Base-by-base conservation (phyloP, 306 rosid species). In the Begonia fuchsioides region DNA sequence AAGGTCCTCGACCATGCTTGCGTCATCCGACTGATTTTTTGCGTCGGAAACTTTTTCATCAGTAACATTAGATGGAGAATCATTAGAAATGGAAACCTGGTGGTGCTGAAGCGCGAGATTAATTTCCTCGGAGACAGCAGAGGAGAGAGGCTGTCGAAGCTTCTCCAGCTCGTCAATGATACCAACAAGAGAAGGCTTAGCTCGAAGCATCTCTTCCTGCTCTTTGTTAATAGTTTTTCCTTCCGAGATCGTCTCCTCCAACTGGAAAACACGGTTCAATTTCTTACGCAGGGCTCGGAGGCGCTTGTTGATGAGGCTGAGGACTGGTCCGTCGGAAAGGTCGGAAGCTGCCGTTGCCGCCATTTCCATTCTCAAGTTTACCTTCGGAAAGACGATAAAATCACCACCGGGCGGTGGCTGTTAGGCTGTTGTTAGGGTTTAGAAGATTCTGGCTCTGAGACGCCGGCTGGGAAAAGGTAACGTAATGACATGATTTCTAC, bases 141-240 rank as follows among this genome's bases (percentile, higher is more conserved):
- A 51, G 1, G 87, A 19, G 49, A 92, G 80, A 11, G 98, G 98
- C 20, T 73, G 87, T 1, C 93, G 94, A 13, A 92, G 87, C 77
- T 92, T 92, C 66, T 92, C 98, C 46, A 92, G 72, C 60, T 92
- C 98, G 19, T 92, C 98, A 66, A 92, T 79, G 32, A 59, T 76
- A 0, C 58, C 74, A 10, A 45, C 0, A 32, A 85, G 72, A 12
- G 68, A 54, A 52, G 98, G 68, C 44, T 92, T 92, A 10, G 98
- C 77, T 51, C 93, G 87, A 19, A 92, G 93, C 43, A 79, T 76
- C 6, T 82, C 94, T 35, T 82, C 79, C 48, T 92, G 98, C 19
- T 92, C 98, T 46, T 75, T 82, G 76, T 82, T 85, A 52, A 92
- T 68, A 1, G 44, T 51, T 32, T 82, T 92, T 1, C 98, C 98